These are phyloP conservation scores for Discostella pseudostelligera DNA, from an alignment of 108 stramenopile species.

Conservation along the genomic window DNA sequence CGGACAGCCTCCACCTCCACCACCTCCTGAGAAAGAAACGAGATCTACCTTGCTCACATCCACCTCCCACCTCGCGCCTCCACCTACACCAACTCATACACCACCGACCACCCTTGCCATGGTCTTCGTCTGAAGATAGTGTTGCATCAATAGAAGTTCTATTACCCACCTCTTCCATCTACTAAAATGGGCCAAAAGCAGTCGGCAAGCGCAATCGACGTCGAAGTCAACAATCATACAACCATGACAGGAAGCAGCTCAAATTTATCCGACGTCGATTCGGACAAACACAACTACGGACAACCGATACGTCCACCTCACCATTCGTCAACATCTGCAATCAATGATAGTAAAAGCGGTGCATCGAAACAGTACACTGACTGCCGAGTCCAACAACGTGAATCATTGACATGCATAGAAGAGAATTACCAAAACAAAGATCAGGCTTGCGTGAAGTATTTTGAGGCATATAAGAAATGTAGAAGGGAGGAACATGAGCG, in stretches of 20 bases:
- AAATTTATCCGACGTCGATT: conserved; percentile 16
- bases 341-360: conserved; percentile 11
- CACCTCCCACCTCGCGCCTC: too few relatives aligned
- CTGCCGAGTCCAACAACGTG: conserved; percentile 63
- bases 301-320: conserved; percentile 30
- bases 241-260: conserved; percentile 1
- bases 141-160: too few relatives aligned
- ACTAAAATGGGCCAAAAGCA: conserved; percentile 13
- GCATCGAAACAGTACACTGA: conserved; percentile 64
- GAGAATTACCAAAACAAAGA: conserved; percentile 70
- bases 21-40: too few relatives aligned
- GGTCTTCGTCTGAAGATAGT: too few relatives aligned
- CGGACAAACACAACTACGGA: conserved; percentile 42
- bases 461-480: conserved; percentile 77
- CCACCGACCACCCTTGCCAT: too few relatives aligned
- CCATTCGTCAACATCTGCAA: neutral
- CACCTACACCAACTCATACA: too few relatives aligned
- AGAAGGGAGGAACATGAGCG: conserved; percentile 71
- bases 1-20: too few relatives aligned
- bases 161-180: too few relatives aligned
- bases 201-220: neutral
- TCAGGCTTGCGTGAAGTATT: conserved; percentile 60
- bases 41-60: too few relatives aligned
- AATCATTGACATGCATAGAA: conserved; percentile 71
- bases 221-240: neutral